Base-by-base conservation (phyloP, 2,329 filamentous ascomycete genomes). In the Botrytis hyacinthi region DNA sequence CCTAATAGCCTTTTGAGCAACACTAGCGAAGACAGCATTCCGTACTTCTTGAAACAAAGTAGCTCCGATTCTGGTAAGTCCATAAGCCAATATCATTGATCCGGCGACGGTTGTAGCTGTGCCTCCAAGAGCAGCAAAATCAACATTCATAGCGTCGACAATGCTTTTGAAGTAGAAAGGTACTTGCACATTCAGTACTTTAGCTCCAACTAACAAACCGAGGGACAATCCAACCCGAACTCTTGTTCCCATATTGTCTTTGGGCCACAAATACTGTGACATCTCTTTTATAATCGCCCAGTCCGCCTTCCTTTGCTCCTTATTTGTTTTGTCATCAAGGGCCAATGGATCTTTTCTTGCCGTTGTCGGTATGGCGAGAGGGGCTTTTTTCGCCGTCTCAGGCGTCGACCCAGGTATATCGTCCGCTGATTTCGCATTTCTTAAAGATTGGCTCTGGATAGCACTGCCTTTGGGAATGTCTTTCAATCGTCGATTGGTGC, bases 281-380 rank as follows among this genome's bases (percentile, higher is more conserved):
- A 99, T 98, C 82, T 99, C 95, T 84, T 93, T 97, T 87, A 99
- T 96, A 78, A 99, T 99, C 66, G 95, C 95, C 95, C 95, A 98
- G 81, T 99, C 96, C 14, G 95, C 95, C 84, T 95, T 97, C 78
- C 96, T 90, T 86, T 99, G 97, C 83, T 98, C 93, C 79, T 95
- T 90, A 32, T 90, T 91, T 69, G 89, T 90, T 80, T 89, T 91
- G 75, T 92, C 87, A 80, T 92, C 86, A 20, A 87, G 84, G 32
- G 92, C 87, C 61, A 95, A 83, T 44, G 89, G 86, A 78, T 91
- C 90, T 74, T 83, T 83, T 35, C 78, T 78, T 26, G 75, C 70
- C 14, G 68, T 66, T 42, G 71, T 70, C n/a, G 76, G 73, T 20
- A 66, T 68, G 44, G 75, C 76, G 59, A 75, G 74, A 26, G 71